Conservation (phyloP, 192 early-diverging fungal species). For the Dimargaris cristalligena region DNA sequence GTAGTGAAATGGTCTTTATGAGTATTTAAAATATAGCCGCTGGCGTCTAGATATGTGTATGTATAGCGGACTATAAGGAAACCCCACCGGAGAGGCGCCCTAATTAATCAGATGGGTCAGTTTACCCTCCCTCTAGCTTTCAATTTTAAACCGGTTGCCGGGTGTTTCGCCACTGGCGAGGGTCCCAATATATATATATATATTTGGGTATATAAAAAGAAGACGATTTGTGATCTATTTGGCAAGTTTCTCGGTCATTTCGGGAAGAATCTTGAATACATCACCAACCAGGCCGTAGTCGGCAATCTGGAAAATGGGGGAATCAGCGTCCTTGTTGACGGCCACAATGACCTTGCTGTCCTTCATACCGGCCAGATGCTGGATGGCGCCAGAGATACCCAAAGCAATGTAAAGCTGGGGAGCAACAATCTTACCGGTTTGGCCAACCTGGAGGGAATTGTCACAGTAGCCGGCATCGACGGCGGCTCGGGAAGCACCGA, state of each 20-base stretch:
- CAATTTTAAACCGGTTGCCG: too few species aligned
- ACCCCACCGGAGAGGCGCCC: too few species aligned
- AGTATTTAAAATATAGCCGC: too few species aligned
- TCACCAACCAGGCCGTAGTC: slow-evolving; percentile 94
- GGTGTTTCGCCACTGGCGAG: too few species aligned
- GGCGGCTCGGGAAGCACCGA: slow-evolving; percentile 93
- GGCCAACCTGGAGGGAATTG: slow-evolving; percentile 94
- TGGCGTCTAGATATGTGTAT: too few species aligned
- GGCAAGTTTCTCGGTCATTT: slow-evolving; percentile 78
- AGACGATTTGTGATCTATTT: slow-evolving; percentile 10
- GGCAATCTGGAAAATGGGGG: slow-evolving; percentile 94
- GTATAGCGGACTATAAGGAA: too few species aligned
- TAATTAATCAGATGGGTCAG: too few species aligned
- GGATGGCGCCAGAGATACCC: slow-evolving; percentile 93
- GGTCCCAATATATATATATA: too few species aligned
- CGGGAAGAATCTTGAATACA: slow-evolving; percentile 82
- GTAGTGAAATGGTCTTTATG: too few species aligned
- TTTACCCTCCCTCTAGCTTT: too few species aligned
- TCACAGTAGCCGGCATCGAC: slow-evolving; percentile 93
- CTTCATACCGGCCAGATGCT: slow-evolving; percentile 98
- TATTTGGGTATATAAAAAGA: slow-evolving; percentile 1
- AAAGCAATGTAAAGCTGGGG: slow-evolving; percentile 91
- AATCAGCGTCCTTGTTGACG: slow-evolving; percentile 97
- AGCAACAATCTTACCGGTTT: slow-evolving; percentile 96
- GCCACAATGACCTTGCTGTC: slow-evolving; percentile 97